Percentiles rank a stretch among this genome's conserved stretches.
Evolutionary conservation across 257 asterid genomes (phyloP).

Genomic region (Solanum medicagineum): DNA sequence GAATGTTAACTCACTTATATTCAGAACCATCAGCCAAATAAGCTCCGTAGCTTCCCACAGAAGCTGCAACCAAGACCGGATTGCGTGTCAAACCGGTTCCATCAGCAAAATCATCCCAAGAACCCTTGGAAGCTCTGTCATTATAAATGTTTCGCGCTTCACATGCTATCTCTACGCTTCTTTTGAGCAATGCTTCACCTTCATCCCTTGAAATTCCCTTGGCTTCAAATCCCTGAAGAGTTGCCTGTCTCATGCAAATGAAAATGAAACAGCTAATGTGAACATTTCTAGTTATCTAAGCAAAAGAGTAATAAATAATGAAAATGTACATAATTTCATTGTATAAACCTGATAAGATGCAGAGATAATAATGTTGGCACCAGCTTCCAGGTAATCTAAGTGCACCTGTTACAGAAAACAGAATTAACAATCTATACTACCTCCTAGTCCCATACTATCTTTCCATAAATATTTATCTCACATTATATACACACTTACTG

Average conservation of each 20-base stretch:
- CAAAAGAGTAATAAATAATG: not conserved
- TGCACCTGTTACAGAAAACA: conserved; percentile 46
- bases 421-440: not conserved
- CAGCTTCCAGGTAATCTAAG: conserved; percentile 87
- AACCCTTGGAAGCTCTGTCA: conserved; percentile 38
- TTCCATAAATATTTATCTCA: no score
- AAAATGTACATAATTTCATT: not conserved
- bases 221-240: conserved; percentile 78
- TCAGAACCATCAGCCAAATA: conserved; percentile 84
- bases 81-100: not conserved
- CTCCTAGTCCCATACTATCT: no score
- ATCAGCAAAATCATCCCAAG: conserved; percentile 23
- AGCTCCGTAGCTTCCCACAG: conserved; percentile 88
- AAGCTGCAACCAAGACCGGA: conserved; percentile 68
- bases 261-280: not conserved
- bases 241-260: conserved; percentile 37
- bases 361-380: conserved; percentile 67
- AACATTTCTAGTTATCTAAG: not conserved
- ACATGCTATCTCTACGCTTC: conserved; percentile 57
- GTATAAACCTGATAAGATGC: conserved; percentile 74
- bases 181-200: conserved; percentile 47
- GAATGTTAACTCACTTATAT: conserved; percentile 33
- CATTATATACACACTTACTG: no score
- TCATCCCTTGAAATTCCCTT: conserved; percentile 50
- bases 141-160: conserved; percentile 57